Evolutionary conservation across 75 land plant genomes (phyloP).

Genomic region (Picea glauca): DNA sequence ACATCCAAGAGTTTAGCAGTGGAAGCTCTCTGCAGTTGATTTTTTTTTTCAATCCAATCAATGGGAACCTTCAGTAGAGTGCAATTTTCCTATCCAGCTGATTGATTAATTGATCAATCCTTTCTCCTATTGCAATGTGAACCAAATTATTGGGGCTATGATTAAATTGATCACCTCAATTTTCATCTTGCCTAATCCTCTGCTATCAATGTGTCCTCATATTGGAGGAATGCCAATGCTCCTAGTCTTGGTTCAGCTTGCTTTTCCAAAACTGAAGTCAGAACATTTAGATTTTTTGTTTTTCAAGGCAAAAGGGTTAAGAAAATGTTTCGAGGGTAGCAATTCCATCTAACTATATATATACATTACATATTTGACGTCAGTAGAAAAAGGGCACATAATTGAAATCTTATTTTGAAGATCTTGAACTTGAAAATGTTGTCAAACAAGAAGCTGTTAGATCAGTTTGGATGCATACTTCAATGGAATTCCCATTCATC

Average conservation of each 20-base stretch:
- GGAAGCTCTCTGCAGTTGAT: slow-evolving; percentile 56
- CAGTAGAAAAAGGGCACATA: neutral
- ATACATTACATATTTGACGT: neutral
- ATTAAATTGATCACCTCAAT: neutral
- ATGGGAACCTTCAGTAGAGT: neutral
- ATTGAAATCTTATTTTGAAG: neutral
- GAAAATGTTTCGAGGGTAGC: neutral
- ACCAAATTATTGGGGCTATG: neutral
- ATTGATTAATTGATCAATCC: slow-evolving; percentile 3
- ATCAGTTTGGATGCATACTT: too few species aligned
- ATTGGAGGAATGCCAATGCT: too few species aligned
- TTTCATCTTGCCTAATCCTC: too few species aligned
- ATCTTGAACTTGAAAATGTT: neutral
- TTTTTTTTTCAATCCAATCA: neutral
- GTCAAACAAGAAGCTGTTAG: neutral
- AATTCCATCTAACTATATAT: neutral
- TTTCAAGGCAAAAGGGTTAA: neutral
- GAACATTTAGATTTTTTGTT: neutral
- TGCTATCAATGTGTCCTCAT: too few species aligned
- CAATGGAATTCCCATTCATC: too few species aligned
- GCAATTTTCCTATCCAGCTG: neutral
- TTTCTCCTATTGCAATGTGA: neutral
- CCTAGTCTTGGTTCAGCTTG: neutral
- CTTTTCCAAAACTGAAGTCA: neutral
- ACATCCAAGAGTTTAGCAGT: slow-evolving; percentile 62